A percentile compares a stretch with the other conserved stretches of the same genome.
Conservation (phyloP, 768 basidiomycete species). For the Mycena venus region DNA sequence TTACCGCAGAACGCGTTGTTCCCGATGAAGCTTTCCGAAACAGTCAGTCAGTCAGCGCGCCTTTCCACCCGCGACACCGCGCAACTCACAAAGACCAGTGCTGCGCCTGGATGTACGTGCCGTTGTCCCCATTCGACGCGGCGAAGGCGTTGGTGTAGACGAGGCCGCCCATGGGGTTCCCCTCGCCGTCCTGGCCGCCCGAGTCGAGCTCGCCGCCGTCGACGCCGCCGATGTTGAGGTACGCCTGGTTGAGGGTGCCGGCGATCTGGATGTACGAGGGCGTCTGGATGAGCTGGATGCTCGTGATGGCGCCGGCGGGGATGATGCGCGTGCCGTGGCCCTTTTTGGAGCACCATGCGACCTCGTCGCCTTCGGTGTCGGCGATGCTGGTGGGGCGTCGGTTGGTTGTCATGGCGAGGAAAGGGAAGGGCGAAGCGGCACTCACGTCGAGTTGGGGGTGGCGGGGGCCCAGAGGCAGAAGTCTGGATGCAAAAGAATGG, state of each 20-base stretch:
- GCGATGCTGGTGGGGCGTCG: too few species aligned
- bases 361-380: constrained; percentile 71
- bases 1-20: constrained; percentile 64
- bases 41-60: too few species aligned
- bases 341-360: constrained; percentile 78
- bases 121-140: constrained; percentile 49
- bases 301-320: constrained; percentile 66
- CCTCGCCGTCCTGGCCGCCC: constrained; percentile 68
- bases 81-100: constrained; percentile 63
- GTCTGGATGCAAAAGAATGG: constrained; percentile 74
- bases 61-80: too few species aligned
- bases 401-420: neutral
- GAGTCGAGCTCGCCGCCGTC: constrained; percentile 71
- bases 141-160: constrained; percentile 62
- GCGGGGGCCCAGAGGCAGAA: constrained; percentile 72
- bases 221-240: constrained; percentile 20
- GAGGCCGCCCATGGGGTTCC: constrained; percentile 70
- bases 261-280: constrained; percentile 67
- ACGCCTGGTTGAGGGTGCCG: constrained; percentile 68
- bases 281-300: constrained; percentile 69
- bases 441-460: constrained; percentile 53
- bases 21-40: constrained; percentile 65
- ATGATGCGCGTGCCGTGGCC: constrained; percentile 76
- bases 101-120: constrained; percentile 55
- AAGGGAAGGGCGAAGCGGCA: too few species aligned